A percentile compares a stretch with the other conserved stretches of the same genome.
These are phyloP conservation scores for Eucommia ulmoides DNA, from an alignment of 257 asterid genomes.

Conservation along the genomic window DNA sequence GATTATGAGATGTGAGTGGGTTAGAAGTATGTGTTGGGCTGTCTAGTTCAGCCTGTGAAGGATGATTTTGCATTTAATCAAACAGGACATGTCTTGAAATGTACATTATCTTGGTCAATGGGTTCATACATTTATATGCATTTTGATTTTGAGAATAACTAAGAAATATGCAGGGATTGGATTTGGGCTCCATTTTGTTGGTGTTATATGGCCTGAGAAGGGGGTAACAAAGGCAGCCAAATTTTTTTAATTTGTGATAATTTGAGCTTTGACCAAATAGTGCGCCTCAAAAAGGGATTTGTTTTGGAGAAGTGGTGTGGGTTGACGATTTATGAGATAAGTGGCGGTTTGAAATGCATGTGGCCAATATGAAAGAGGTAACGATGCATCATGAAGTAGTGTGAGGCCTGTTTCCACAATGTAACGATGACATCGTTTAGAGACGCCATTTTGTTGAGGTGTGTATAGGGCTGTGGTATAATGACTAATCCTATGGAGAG, in stretches of 20 bases:
- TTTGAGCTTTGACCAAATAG: not conserved
- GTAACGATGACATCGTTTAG: not conserved
- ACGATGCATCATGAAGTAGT: not conserved
- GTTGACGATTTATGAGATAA: not conserved
- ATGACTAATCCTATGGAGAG: not conserved
- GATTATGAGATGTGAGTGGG: not conserved
- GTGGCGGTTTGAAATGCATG: not conserved
- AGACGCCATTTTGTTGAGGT: conserved; percentile 1
- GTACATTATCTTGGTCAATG: not conserved
- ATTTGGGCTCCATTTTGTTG: not conserved
- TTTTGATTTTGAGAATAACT: not conserved
- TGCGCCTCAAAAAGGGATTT: not conserved
- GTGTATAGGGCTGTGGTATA: not conserved
- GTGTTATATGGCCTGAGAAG: not conserved
- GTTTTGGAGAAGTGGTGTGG: not conserved
- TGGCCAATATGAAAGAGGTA: not conserved
- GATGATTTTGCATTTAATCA: not conserved
- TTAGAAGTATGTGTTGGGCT: not conserved
- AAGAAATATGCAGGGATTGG: not conserved
- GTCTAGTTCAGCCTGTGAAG: not conserved
- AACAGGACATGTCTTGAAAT: not conserved
- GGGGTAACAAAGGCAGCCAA: not conserved
- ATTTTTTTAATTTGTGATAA: not conserved
- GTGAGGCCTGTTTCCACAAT: conserved; percentile 1
- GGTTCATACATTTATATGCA: not conserved